Conservation (phyloP, 805 yeast genomes). For the Barnettozyma populi region DNA sequence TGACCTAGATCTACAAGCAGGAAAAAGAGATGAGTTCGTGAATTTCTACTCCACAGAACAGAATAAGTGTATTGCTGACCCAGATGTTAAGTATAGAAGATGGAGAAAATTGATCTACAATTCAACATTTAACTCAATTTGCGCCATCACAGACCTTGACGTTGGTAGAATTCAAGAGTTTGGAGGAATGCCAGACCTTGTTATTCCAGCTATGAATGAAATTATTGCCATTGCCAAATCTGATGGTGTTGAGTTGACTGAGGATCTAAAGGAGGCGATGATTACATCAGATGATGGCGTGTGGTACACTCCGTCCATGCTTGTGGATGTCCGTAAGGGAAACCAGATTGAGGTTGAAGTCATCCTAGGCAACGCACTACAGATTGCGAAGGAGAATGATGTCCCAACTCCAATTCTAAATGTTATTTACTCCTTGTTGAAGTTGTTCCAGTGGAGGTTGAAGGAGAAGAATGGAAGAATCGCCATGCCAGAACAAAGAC, state of each 20-base stretch:
- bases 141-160: conserved; percentile 55
- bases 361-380: conserved; percentile 61
- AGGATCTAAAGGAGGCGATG: conserved; percentile 42
- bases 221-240: conserved; percentile 60
- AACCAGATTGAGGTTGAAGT: conserved; percentile 69
- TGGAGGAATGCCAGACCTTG: conserved; percentile 37
- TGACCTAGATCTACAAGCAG: conserved; percentile 19
- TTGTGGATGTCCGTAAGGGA: conserved; percentile 58
- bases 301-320: conserved; percentile 68
- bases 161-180: conserved; percentile 46
- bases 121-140: conserved; percentile 57
- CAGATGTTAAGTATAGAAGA: conserved; percentile 46
- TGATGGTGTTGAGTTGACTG: conserved; percentile 54
- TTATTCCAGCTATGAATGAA: conserved; percentile 64
- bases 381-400: conserved; percentile 39
- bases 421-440: conserved; percentile 52
- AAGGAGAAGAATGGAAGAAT: conserved; percentile 51
- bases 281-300: conserved; percentile 54
- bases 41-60: conserved; percentile 39
- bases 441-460: conserved; percentile 55
- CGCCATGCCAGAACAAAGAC: conserved; percentile 38
- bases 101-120: conserved; percentile 69
- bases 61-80: conserved; percentile 36
- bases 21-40: conserved; percentile 39
- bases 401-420: conserved; percentile 58